Percentiles rank a stretch among this genome's conserved stretches.
phyloP scores from a whole-genome alignment of 208 protist genomes.

The Angomonas deanei region DNA sequence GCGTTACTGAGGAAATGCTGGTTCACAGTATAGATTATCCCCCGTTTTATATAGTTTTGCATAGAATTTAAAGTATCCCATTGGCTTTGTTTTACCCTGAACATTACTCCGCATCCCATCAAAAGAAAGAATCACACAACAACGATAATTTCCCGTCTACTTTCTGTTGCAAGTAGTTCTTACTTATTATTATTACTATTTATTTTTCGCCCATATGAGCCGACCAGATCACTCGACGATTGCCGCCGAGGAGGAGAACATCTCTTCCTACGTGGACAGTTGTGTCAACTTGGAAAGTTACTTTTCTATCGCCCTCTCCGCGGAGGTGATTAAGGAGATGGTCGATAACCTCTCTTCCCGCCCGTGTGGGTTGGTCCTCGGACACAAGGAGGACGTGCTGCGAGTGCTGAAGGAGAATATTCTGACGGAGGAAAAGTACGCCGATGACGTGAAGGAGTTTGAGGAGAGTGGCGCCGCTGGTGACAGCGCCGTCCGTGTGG shows the following conservation, averaged over 20 bases:
- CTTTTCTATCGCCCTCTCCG: neutral
- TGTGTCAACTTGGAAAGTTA: neutral
- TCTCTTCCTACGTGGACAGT: slow-evolving; percentile 2
- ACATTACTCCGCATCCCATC: too few relatives aligned
- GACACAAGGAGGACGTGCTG: slow-evolving; percentile 45
- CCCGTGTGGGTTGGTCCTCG: slow-evolving; percentile 30
- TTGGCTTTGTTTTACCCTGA: too few relatives aligned
- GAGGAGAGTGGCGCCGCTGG: neutral
- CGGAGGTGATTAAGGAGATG: slow-evolving; percentile 30
- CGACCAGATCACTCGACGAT: slow-evolving; percentile 2
- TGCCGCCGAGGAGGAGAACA: slow-evolving; percentile 2
- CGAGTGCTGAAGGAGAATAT: slow-evolving; percentile 62
- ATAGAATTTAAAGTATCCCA: too few relatives aligned
- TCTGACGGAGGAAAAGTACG: slow-evolving; percentile 31
- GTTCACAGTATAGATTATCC: too few relatives aligned
- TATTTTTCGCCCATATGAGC: neutral
- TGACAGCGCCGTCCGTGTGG: neutral
- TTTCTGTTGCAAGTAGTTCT: neutral
- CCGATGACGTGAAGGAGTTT: neutral
- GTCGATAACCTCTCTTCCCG: slow-evolving; percentile 10
- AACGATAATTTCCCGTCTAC: neutral
- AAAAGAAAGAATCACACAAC: neutral
- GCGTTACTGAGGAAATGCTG: neutral
- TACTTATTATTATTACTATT: neutral
- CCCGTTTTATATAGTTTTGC: too few relatives aligned